These are phyloP conservation scores for Alternaria incomplexa DNA, from an alignment of 2,329 filamentous ascomycete genomes.

Conservation along the genomic window DNA sequence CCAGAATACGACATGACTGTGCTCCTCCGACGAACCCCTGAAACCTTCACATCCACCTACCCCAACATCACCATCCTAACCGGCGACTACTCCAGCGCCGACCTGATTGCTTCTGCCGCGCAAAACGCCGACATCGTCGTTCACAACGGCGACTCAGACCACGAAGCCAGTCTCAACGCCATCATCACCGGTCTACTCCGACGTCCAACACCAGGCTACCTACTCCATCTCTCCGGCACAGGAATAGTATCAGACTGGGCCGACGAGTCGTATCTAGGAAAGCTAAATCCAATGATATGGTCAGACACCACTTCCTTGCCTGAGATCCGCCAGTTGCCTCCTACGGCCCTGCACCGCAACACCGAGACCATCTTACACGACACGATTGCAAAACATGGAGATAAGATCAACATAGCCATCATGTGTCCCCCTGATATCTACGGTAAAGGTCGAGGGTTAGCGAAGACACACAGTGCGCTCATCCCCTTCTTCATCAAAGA, in stretches of 20 bases:
- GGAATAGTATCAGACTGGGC: constrained; percentile 58
- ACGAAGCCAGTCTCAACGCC: constrained; percentile 47
- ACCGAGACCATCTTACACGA: constrained; percentile 71
- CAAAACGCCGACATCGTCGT: constrained; percentile 59
- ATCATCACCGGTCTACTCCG: constrained; percentile 59
- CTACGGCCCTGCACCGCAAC: constrained; percentile 65
- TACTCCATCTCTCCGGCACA: constrained; percentile 62
- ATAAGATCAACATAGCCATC: constrained; percentile 55
- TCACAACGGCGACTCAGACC: constrained; percentile 39
- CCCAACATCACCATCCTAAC: constrained; percentile 56
- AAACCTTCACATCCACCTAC: constrained; percentile 37
- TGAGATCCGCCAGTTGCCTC: constrained; percentile 61
- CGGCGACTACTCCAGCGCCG: constrained; percentile 55
- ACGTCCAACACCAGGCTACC: constrained; percentile 53
- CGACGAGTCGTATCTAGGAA: constrained; percentile 37
- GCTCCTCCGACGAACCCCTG: constrained; percentile 50
- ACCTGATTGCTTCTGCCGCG: constrained; percentile 54
- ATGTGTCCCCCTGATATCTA: constrained; percentile 72
- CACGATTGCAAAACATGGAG: constrained; percentile 47
- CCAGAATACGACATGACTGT: constrained; percentile 55
- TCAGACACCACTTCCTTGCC: constrained; percentile 61
- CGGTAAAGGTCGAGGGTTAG: constrained; percentile 61
- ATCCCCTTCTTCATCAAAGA: constrained; percentile 50
- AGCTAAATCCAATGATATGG: constrained; percentile 54
- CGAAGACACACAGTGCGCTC: constrained; percentile 53